phyloP scores from a whole-genome alignment of 192 early-diverging fungal species.

The Coemansia sp. region DNA sequence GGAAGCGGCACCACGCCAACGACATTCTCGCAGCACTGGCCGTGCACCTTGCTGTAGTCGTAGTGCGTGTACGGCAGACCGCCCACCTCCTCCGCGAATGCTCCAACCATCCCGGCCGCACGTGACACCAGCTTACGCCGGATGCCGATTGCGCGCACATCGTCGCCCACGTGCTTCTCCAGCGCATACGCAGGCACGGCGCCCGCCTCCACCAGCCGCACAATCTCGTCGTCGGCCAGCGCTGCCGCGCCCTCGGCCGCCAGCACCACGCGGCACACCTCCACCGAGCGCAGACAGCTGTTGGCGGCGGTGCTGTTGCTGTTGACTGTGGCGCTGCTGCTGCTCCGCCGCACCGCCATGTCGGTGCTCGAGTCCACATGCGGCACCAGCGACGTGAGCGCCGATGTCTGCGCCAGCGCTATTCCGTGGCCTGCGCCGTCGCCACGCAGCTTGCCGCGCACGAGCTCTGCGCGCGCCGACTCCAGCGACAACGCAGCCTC shows the following conservation, averaged over 20 bases:
- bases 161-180: constrained; percentile 78
- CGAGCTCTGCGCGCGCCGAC: constrained; percentile 34
- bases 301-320: neutral
- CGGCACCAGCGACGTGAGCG: constrained; percentile 40
- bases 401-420: constrained; percentile 43
- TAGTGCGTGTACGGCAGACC: constrained; percentile 79
- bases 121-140: constrained; percentile 77
- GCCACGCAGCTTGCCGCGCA: constrained; percentile 20
- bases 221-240: constrained; percentile 76
- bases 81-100: constrained; percentile 29
- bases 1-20: constrained; percentile 92
- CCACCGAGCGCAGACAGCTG: constrained; percentile 31
- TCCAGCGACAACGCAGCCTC: constrained; percentile 26
- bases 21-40: constrained; percentile 95
- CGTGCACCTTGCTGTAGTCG: constrained; percentile 85
- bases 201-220: constrained; percentile 67
- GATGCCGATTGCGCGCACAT: constrained; percentile 82
- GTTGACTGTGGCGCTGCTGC: constrained; percentile 11
- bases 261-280: constrained; percentile 44
- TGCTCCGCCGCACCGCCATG: constrained; percentile 44
- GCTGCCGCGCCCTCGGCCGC: constrained; percentile 32
- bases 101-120: constrained; percentile 65
- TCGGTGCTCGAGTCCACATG: constrained; percentile 46
- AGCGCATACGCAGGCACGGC: constrained; percentile 83
- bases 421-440: constrained; percentile 28